A percentile compares a stretch with the other conserved stretches of the same genome.
phyloP scores from a whole-genome alignment of 441 rosid genomes.

The Jatropha podagrica region DNA sequence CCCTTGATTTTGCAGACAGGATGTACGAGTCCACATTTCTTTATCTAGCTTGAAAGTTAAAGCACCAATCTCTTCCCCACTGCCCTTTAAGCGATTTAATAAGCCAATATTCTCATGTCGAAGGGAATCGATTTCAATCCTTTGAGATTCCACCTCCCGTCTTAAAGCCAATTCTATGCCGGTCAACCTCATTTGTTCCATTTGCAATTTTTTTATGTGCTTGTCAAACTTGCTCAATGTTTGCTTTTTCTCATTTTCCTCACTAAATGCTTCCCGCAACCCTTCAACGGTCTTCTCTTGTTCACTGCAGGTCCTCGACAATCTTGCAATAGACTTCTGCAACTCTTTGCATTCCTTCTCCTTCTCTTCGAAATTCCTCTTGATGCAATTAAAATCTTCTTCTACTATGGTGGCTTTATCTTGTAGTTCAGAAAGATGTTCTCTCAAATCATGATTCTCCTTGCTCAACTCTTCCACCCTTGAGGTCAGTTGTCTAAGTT shows the following conservation, averaged over 20 bases:
- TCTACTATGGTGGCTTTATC: conserved; percentile 52
- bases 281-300: conserved; percentile 88
- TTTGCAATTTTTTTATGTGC: conserved; percentile 54
- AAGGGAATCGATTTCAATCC: conserved; percentile 73
- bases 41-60: conserved; percentile 68
- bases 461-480: conserved; percentile 51
- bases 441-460: conserved; percentile 56
- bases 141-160: conserved; percentile 65
- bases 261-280: conserved; percentile 52
- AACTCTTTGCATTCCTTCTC: conserved; percentile 87
- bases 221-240: conserved; percentile 46
- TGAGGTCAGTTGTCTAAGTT: conserved; percentile 54
- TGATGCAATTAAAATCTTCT: conserved; percentile 54
- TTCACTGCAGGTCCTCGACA: conserved; percentile 72
- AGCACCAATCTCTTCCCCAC: conserved; percentile 47
- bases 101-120: conserved; percentile 77
- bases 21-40: conserved; percentile 60
- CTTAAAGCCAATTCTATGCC: conserved; percentile 79
- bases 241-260: conserved; percentile 48
- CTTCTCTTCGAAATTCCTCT: conserved; percentile 76
- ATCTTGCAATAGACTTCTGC: conserved; percentile 69
- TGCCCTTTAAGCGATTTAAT: conserved; percentile 70
- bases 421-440: conserved; percentile 48
- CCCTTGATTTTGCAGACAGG: conserved; percentile 82
- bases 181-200: conserved; percentile 84